Evolutionary conservation across 169 alveolate genomes (phyloP).

Genomic region (Plasmodium cynomolgi): DNA sequence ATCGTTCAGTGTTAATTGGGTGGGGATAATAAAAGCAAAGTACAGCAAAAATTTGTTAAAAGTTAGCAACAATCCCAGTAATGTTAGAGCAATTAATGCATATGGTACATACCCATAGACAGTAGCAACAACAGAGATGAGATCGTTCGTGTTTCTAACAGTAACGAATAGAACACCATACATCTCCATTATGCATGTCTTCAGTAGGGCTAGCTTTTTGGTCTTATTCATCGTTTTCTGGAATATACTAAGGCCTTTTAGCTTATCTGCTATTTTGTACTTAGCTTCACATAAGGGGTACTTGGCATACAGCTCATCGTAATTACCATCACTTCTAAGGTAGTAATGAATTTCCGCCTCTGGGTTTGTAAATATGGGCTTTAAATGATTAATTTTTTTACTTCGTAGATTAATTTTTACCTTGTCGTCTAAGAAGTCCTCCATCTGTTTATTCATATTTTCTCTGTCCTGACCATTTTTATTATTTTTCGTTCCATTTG

Average conservation of each 20-base stretch:
- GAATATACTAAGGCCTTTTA: constrained; percentile 6
- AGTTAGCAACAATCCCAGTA: background rate
- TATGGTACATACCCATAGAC: constrained; percentile 47
- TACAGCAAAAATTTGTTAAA: constrained; percentile 15
- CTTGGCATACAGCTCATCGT: constrained; percentile 18
- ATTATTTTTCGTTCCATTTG: background rate
- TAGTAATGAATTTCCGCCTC: background rate
- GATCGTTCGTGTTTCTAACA: constrained; percentile 17
- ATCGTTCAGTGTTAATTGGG: constrained; percentile 27
- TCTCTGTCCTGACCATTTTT: background rate
- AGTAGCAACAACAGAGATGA: constrained; percentile 18
- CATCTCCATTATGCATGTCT: constrained; percentile 26
- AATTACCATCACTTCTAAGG: constrained; percentile 30
- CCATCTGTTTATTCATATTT: background rate
- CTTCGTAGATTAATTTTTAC: constrained; percentile 25
- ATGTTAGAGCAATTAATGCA: background rate
- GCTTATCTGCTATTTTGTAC: constrained; percentile 39
- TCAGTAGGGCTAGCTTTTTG: background rate
- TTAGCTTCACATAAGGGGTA: constrained; percentile 55
- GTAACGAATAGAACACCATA: constrained; percentile 32
- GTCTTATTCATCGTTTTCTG: background rate
- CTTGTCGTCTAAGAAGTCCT: background rate
- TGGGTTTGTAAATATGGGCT: constrained; percentile 27
- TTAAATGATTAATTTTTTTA: constrained; percentile 4
- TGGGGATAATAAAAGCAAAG: constrained; percentile 9